phyloP scores from a whole-genome alignment of 1,139 yeast species.

The Groenewaldozyma sp. region DNA sequence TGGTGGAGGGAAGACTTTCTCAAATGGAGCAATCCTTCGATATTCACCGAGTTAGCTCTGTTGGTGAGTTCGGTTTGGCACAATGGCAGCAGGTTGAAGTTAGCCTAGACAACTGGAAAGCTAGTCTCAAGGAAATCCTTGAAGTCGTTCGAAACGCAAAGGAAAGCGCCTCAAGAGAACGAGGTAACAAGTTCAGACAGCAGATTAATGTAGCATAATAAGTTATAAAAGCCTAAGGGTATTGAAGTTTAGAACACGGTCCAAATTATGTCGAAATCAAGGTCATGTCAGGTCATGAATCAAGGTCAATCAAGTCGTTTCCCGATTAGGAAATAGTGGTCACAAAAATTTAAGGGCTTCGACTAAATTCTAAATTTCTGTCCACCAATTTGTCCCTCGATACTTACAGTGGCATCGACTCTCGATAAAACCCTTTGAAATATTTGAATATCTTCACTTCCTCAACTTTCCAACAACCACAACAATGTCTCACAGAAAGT shows the following conservation, averaged over 20 bases:
- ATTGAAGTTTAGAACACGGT: too few species aligned
- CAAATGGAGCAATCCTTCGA: conserved; percentile 32
- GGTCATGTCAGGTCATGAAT: too few species aligned
- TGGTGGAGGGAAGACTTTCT: conserved; percentile 36
- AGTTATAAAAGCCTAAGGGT: too few species aligned
- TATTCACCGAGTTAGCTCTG: conserved; percentile 32
- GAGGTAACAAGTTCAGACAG: conserved; percentile 16
- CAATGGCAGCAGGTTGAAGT: conserved; percentile 33
- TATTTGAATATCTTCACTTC: background rate
- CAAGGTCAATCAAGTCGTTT: background rate
- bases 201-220: conserved; percentile 6
- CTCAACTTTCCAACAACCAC: conserved; percentile 4
- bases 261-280: too few species aligned
- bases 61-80: conserved; percentile 31
- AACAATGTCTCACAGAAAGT: conserved; percentile 97
- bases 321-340: background rate
- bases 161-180: conserved; percentile 19
- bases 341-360: conserved; percentile 1
- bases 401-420: background rate
- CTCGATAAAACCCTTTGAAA: background rate
- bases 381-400: background rate
- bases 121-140: conserved; percentile 28
- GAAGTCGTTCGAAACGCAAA: conserved; percentile 27
- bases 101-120: conserved; percentile 32
- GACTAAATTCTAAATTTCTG: background rate